Evolutionary conservation across 2,329 filamentous ascomycete species (phyloP).

Genomic region (Fusarium solani-melongenae): DNA sequence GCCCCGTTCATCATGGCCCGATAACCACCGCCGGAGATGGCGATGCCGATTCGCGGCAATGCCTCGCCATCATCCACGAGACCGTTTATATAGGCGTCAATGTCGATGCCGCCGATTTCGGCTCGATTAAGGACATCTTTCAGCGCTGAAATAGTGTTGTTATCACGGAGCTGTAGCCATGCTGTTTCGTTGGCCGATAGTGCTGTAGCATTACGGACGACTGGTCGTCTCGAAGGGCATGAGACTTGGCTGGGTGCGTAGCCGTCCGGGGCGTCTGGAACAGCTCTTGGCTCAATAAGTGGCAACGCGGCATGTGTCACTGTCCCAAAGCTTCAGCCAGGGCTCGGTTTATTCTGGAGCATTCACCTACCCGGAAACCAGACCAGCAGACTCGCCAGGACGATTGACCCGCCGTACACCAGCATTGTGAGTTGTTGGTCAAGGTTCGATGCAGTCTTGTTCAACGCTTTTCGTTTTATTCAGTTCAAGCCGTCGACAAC

Average conservation of each 20-base stretch:
- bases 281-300: background rate
- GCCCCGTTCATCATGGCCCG: slow-evolving; percentile 81
- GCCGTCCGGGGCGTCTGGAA: slow-evolving; percentile 17
- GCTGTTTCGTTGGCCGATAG: slow-evolving; percentile 13
- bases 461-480: background rate
- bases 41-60: slow-evolving; percentile 70
- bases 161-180: slow-evolving; percentile 76
- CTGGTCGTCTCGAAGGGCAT: slow-evolving; percentile 14
- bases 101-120: slow-evolving; percentile 78
- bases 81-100: slow-evolving; percentile 71
- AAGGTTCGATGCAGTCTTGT: background rate
- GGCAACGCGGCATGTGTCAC: background rate
- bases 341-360: too few relatives aligned
- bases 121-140: slow-evolving; percentile 73
- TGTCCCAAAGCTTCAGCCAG: background rate
- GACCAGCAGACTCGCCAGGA: background rate
- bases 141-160: slow-evolving; percentile 77
- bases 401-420: background rate
- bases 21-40: slow-evolving; percentile 83
- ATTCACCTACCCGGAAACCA: background rate
- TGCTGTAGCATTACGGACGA: slow-evolving; percentile 1
- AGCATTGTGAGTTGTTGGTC: background rate
- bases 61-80: slow-evolving; percentile 71
- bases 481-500: background rate
- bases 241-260: slow-evolving; percentile 14